Conservation (phyloP, 2,329 filamentous ascomycete genomes). For the Stemphylium lycopersici region DNA sequence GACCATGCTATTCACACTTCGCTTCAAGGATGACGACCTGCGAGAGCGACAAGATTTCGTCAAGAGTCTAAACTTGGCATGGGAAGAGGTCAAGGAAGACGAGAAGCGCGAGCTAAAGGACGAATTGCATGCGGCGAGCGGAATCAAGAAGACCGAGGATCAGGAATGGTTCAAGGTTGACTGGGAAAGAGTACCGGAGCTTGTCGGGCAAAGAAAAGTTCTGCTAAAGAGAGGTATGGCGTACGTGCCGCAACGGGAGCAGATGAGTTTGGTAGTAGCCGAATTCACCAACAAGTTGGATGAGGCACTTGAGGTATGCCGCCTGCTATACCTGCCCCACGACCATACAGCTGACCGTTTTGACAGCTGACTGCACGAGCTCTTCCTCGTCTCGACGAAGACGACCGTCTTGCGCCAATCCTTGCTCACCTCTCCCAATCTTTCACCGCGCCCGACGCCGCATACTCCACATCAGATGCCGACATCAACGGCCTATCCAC, state of each 20-base stretch:
- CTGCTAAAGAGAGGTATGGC: slow-evolving; percentile 82
- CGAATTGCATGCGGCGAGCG: slow-evolving; percentile 62
- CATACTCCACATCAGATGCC: slow-evolving; percentile 71
- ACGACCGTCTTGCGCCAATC: slow-evolving; percentile 83
- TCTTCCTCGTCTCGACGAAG: slow-evolving; percentile 90
- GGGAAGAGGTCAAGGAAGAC: slow-evolving; percentile 79
- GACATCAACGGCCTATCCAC: slow-evolving; percentile 78
- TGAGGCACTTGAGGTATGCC: slow-evolving; percentile 75
- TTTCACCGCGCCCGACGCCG: slow-evolving; percentile 88
- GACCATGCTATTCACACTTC: slow-evolving; percentile 83
- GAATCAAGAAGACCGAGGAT: slow-evolving; percentile 67
- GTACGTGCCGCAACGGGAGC: slow-evolving; percentile 86
- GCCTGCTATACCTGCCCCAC: background rate
- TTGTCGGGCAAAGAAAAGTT: slow-evolving; percentile 77
- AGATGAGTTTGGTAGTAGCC: slow-evolving; percentile 84
- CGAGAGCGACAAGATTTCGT: slow-evolving; percentile 79
- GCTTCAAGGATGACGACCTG: slow-evolving; percentile 77
- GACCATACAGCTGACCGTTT: slow-evolving; percentile 3
- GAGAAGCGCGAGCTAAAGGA: slow-evolving; percentile 73
- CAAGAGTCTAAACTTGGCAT: slow-evolving; percentile 76
- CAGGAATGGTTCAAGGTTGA: slow-evolving; percentile 96
- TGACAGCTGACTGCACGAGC: slow-evolving; percentile 82
- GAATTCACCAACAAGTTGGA: slow-evolving; percentile 85
- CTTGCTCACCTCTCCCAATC: slow-evolving; percentile 88
- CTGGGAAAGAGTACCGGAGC: slow-evolving; percentile 89